Conservation (phyloP, 2,329 filamentous ascomycete genomes). For the Neocatenulostroma microsporum region DNA sequence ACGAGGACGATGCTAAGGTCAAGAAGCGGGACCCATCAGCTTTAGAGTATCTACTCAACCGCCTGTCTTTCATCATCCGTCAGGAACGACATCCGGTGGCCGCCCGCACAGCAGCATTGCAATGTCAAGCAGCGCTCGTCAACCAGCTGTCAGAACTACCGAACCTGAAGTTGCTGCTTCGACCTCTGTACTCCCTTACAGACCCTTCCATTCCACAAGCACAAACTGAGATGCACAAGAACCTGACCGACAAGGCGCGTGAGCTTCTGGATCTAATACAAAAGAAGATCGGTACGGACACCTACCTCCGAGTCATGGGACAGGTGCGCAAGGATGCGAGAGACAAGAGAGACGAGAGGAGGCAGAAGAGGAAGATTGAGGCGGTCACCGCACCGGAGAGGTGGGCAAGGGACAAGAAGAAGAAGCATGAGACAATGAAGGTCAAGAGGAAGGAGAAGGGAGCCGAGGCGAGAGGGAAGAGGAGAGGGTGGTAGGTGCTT, state of each 20-base stretch:
- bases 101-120: conserved; percentile 63
- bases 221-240: conserved; percentile 53
- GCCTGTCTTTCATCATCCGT: conserved; percentile 70
- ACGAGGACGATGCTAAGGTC: conserved; percentile 36
- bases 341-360: conserved; percentile 62
- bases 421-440: conserved; percentile 77
- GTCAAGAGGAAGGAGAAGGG: conserved; percentile 73
- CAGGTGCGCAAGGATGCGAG: conserved; percentile 66
- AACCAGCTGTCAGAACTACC: conserved; percentile 55
- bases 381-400: conserved; percentile 75
- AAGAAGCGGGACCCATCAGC: conserved; percentile 16
- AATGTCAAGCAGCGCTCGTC: conserved; percentile 63
- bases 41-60: conserved; percentile 68
- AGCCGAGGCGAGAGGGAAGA: conserved; percentile 60
- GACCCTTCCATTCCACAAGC: conserved; percentile 61
- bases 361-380: conserved; percentile 81
- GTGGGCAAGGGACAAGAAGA: conserved; percentile 69
- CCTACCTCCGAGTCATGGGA: conserved; percentile 67
- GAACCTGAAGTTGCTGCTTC: conserved; percentile 57
- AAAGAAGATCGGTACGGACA: conserved; percentile 71
- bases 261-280: conserved; percentile 77
- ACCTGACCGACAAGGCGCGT: conserved; percentile 62
- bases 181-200: conserved; percentile 73
- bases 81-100: conserved; percentile 57
- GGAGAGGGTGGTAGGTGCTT: conserved; percentile 65